Evolutionary conservation across 306 rosid genomes (phyloP).

Genomic region (Gastrolobium villosum): DNA sequence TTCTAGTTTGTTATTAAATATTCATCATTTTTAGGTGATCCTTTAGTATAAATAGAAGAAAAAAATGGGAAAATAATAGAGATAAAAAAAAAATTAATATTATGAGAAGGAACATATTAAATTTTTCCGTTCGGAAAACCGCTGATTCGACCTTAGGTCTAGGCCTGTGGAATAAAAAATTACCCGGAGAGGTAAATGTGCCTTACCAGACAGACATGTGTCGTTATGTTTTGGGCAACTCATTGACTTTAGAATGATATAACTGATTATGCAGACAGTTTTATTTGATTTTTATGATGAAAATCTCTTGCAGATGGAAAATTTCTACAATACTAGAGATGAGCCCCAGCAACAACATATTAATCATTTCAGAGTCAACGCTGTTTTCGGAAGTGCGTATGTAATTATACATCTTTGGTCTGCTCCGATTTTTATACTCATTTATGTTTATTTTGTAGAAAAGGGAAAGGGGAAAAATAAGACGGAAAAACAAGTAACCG

Average conservation of each 20-base stretch:
- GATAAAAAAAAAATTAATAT: too few relatives aligned
- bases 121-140: neutral
- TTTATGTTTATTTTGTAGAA: neutral
- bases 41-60: too few relatives aligned
- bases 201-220: neutral
- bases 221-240: neutral
- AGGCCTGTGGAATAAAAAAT: too few relatives aligned
- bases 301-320: conserved; percentile 1
- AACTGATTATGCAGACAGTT: neutral
- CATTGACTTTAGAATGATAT: neutral
- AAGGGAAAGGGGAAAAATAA: neutral
- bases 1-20: too few relatives aligned
- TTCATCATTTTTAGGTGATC: too few relatives aligned
- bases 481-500: neutral
- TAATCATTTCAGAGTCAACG: conserved; percentile 9
- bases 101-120: too few relatives aligned
- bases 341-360: neutral
- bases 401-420: neutral
- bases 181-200: neutral
- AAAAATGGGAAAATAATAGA: too few relatives aligned
- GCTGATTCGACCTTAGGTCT: neutral
- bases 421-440: neutral
- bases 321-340: too few relatives aligned
- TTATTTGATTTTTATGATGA: neutral
- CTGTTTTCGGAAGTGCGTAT: neutral